Base-by-base conservation (phyloP, 139 green algal genomes). In the Dunaliella primolecta region DNA sequence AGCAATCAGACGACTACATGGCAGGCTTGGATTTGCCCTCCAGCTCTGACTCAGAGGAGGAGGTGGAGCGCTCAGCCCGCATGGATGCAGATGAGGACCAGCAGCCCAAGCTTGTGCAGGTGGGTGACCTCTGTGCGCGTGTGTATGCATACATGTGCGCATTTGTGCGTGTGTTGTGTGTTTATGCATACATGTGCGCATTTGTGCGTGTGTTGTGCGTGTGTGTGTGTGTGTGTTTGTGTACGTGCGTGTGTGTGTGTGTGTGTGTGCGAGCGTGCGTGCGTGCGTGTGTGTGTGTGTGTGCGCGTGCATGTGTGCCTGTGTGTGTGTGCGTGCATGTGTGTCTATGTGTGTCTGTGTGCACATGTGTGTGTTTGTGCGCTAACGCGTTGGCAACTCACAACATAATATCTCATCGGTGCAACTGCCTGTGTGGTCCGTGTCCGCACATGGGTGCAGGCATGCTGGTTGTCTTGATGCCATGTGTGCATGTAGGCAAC, bases 21-120 rank as follows among this genome's bases (percentile, higher is more conserved):
- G 95, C 88, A 0, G 97, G 95, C 38, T 93, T 99, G n/a, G 97
- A 99, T 89, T 87, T 99, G 81, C 97, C 97, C 0, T 94, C 94
- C 1, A 94, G 87, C 31, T 92, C 96, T 0, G 86, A 89, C 1
- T 92, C 95, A 11, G 91, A 93, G 11, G 95, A 97, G 30, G 92
- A 94, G 33, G 80, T 90, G 15, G 90, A 96, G 87, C 86, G 90
- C 20, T 71, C 46, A 55, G 88, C 89, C 0, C 83, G 89, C 36
- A 88, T 88, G 29, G 86, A 90, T 33, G 86, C 94, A 64, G 87
- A 92, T 74, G 89, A 93, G 2, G 86, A 89, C 27, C 71, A 80
- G 27, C 84, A 88, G 0, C 46, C 46, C 46, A 64, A 64, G 15
- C 86, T 91, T 56, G 84, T 91, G 38, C 87, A 84, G 84, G 80